Base-by-base conservation (phyloP, 1,284 basidiomycete genomes). In the Takashimella koratensis region DNA sequence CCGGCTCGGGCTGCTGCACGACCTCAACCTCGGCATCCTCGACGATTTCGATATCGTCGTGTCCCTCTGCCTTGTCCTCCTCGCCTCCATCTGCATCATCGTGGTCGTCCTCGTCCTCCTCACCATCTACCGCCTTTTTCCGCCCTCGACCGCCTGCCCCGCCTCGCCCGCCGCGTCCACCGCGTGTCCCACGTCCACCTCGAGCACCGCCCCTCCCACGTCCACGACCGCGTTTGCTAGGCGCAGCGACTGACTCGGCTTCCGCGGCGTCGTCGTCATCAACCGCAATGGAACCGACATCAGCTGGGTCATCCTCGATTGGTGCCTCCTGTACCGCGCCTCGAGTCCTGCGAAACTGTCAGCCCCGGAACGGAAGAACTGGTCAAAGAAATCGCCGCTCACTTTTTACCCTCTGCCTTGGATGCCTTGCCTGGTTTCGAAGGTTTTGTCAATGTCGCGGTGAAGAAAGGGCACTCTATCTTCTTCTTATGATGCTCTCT, bases 391-490 rank as follows among this genome's bases (percentile, higher is more conserved):
- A n/a, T n/a, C n/a, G n/a, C n/a, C n/a, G 42, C 23, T 52, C 54
- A 3, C 23, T 30, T 13, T 24, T 30, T 21, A 40, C 27, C 19
- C 5, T 40, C 43, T 22, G 43, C 47, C 20, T 47, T 12, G 43
- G 43, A 26, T 10, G 43, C 30, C 22, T 20, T 42, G n/a, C 40
- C 16, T 5, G 4, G 5, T 16, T 5, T 20, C n/a, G 30, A 36
- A 36, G 30, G 16, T 36, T 25, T 52, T 20, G n/a, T 45, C 5
- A 65, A 47, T 6, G 47, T 53, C 1, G 68, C 67, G 1, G 57
- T 62, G 60, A 76, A 76, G 57, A 75, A 74, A 16, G 65, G 64
- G 52, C 73, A 76, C 20, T 71, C 62, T 3, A 68, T 68, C 25
- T 57, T 57, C 50, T 70, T 73, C 11, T 46, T 56, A 11, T 61